These are phyloP conservation scores for Gracilaria gracilis DNA, from an alignment of 23 red algal species.

Conservation along the genomic window DNA sequence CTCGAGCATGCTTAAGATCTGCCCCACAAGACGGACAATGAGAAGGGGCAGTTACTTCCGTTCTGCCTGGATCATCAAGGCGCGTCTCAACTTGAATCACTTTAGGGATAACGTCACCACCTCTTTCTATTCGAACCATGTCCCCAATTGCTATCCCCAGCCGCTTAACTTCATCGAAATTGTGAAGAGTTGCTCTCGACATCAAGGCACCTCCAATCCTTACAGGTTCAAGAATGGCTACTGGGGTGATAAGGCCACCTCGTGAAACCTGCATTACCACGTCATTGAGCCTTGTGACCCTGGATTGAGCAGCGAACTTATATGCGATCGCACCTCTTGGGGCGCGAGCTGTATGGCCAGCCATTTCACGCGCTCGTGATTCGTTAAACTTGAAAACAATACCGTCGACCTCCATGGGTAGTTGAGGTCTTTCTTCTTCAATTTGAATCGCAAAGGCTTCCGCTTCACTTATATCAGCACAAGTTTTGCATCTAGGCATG, in stretches of 20 bases:
- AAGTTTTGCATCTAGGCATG: conserved; percentile 33
- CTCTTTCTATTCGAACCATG: conserved; percentile 61
- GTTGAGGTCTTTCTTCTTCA: conserved; percentile 34
- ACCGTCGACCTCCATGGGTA: conserved; percentile 73
- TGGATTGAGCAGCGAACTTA: conserved; percentile 69
- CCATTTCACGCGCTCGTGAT: conserved; percentile 29
- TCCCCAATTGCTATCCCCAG: conserved; percentile 62
- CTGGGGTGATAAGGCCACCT: conserved; percentile 78
- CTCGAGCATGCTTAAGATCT: conserved; percentile 7
- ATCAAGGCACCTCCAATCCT: conserved; percentile 70
- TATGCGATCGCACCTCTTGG: conserved; percentile 75
- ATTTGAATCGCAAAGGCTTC: conserved; percentile 59
- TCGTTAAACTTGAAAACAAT: conserved; percentile 78
- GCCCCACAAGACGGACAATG: conserved; percentile 63
- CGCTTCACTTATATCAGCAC: conserved; percentile 26
- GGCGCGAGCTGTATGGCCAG: conserved; percentile 68
- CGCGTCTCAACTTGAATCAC: conserved; percentile 41
- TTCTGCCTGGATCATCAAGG: background rate
- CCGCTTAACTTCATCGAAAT: conserved; percentile 76
- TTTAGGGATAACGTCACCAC: conserved; percentile 90
- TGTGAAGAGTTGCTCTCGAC: conserved; percentile 84
- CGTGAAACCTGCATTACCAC: conserved; percentile 85
- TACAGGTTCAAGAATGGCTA: conserved; percentile 77
- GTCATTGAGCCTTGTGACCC: conserved; percentile 58
- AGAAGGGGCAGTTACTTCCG: conserved; percentile 9